These are phyloP conservation scores for Ogataea paradorogensis DNA, from an alignment of 805 yeast genomes.

Conservation along the genomic window DNA sequence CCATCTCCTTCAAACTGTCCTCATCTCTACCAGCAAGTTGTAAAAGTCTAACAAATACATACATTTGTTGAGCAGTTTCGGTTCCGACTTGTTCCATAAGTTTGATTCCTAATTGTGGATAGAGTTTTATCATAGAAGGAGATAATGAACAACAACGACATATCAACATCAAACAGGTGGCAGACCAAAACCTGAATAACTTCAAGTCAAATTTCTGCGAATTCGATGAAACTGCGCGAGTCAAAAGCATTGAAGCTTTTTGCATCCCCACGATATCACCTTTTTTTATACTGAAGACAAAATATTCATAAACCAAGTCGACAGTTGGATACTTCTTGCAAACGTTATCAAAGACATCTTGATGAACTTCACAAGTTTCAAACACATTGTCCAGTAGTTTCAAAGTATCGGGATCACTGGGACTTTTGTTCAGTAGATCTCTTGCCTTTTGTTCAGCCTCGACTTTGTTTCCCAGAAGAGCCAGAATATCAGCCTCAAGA, in stretches of 20 bases:
- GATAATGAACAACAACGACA: constrained; percentile 32
- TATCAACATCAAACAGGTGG: constrained; percentile 49
- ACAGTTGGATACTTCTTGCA: constrained; percentile 54
- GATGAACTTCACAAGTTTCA: constrained; percentile 36
- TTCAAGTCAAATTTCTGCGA: constrained; percentile 29
- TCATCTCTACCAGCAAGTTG: constrained; percentile 34
- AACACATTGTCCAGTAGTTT: constrained; percentile 46
- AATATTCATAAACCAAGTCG: constrained; percentile 54
- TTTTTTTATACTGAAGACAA: constrained; percentile 45
- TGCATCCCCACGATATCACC: constrained; percentile 52
- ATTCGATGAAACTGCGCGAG: constrained; percentile 28
- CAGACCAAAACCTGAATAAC: constrained; percentile 49
- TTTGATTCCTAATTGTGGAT: constrained; percentile 60
- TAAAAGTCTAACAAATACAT: constrained; percentile 53
- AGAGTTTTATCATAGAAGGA: constrained; percentile 47
- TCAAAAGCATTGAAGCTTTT: constrained; percentile 47
- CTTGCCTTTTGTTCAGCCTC: constrained; percentile 35
- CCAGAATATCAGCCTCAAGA: constrained; percentile 36
- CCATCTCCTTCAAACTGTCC: constrained; percentile 33
- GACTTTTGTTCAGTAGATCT: constrained; percentile 35
- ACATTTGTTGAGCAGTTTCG: constrained; percentile 61
- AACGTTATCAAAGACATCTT: constrained; percentile 55
- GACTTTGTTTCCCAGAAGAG: constrained; percentile 32
- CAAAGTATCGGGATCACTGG: constrained; percentile 56
- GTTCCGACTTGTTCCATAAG: constrained; percentile 54